Percentiles rank a stretch among this genome's conserved stretches.
These are phyloP conservation scores for Rutstroemia sp. DNA, from an alignment of 2,329 filamentous ascomycete genomes.

Conservation along the genomic window DNA sequence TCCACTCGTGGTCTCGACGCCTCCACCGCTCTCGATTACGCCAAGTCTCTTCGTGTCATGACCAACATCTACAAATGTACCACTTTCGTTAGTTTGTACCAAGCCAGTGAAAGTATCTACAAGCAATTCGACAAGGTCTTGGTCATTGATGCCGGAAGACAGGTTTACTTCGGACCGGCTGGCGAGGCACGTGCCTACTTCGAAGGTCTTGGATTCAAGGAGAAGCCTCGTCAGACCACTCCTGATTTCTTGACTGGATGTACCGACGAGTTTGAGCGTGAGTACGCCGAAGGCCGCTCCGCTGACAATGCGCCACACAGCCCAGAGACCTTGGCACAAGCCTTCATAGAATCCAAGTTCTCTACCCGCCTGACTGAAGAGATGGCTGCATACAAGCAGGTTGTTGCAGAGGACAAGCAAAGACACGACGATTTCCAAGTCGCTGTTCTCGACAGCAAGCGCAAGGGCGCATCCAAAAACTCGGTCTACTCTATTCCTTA, in stretches of 20 bases:
- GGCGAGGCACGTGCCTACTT: constrained; percentile 66
- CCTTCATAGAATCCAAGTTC: constrained; percentile 60
- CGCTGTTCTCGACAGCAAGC: constrained; percentile 73
- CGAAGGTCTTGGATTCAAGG: constrained; percentile 54
- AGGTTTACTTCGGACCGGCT: constrained; percentile 58
- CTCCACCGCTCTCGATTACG: constrained; percentile 71
- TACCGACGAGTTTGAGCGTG: constrained; percentile 63
- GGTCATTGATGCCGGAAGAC: constrained; percentile 65
- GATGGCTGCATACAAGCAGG: constrained; percentile 61
- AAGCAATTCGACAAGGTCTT: constrained; percentile 74
- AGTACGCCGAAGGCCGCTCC: constrained; percentile 61
- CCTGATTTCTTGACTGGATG: constrained; percentile 72
- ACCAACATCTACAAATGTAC: constrained; percentile 69
- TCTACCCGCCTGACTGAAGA: constrained; percentile 51
- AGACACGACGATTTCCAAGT: constrained; percentile 68
- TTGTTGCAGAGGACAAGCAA: constrained; percentile 55
- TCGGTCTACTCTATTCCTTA: constrained; percentile 82
- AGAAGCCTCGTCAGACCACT: constrained; percentile 53
- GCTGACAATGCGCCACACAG: constrained; percentile 60
- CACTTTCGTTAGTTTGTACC: constrained; percentile 61
- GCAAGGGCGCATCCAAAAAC: constrained; percentile 59
- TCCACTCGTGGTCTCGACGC: constrained; percentile 71
- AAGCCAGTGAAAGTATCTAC: constrained; percentile 63
- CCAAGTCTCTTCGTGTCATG: constrained; percentile 61
- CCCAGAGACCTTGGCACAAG: constrained; percentile 57